These are phyloP conservation scores for Taiwanofungus camphoratus DNA, from an alignment of 1,284 basidiomycete genomes.

Conservation along the genomic window DNA sequence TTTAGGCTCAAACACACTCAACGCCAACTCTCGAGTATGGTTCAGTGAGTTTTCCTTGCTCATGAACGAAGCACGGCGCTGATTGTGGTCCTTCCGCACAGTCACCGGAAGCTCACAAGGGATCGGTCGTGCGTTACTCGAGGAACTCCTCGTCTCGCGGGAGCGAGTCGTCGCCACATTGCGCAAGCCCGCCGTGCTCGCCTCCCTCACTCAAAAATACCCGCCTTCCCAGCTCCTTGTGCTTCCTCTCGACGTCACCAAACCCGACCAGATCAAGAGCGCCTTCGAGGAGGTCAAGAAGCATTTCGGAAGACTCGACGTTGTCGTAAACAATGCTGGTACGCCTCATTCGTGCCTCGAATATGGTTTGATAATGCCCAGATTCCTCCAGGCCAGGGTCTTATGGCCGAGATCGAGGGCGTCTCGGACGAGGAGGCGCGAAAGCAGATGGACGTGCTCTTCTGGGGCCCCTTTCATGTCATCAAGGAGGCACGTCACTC, in stretches of 20 bases:
- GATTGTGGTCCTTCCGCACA: background rate
- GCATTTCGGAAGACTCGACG: conserved; percentile 16
- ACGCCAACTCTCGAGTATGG: too few relatives aligned
- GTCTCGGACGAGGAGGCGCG: conserved; percentile 19
- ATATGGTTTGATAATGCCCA: too few relatives aligned
- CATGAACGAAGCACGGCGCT: too few relatives aligned
- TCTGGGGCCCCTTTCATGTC: background rate
- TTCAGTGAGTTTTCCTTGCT: too few relatives aligned
- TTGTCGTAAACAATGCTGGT: conserved; percentile 18
- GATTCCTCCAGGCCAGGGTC: conserved; percentile 9
- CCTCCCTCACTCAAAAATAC: conserved; percentile 2
- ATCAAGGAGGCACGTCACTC: conserved; percentile 12
- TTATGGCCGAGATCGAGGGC: conserved; percentile 15
- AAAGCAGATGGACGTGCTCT: background rate
- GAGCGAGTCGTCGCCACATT: background rate
- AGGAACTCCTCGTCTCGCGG: background rate
- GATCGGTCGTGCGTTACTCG: background rate
- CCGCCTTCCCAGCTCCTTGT: conserved; percentile 11
- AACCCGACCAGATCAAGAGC: conserved; percentile 5
- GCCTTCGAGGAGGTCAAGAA: conserved; percentile 8
- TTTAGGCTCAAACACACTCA: too few relatives aligned
- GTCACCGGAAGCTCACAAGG: background rate
- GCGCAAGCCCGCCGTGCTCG: background rate
- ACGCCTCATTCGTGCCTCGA: too few relatives aligned
- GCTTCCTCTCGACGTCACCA: conserved; percentile 14